Evolutionary conservation across 2,329 filamentous ascomycete genomes (phyloP).

Genomic region (Dendryphion nanum): DNA sequence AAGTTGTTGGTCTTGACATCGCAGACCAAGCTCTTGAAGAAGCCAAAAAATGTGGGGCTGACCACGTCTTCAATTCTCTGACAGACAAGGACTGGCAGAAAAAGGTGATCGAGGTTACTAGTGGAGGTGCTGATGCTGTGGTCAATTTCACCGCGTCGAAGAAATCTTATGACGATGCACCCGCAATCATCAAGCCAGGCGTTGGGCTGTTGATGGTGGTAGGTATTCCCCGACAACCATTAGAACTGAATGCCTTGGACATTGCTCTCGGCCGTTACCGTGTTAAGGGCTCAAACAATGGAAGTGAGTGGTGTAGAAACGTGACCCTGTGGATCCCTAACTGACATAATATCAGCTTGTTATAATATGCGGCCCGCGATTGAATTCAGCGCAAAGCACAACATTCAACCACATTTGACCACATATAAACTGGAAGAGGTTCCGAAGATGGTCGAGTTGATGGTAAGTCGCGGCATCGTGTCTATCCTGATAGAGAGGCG

Average conservation of each 20-base stretch:
- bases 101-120: constrained; percentile 28
- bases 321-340: too few species aligned
- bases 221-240: constrained; percentile 30
- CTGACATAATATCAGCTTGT: constrained; percentile 37
- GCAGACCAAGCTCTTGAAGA: constrained; percentile 28
- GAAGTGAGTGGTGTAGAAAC: constrained; percentile 30
- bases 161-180: constrained; percentile 33
- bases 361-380: constrained; percentile 35
- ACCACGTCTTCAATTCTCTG: constrained; percentile 31
- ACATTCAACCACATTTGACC: constrained; percentile 29
- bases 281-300: constrained; percentile 33
- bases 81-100: constrained; percentile 26
- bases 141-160: constrained; percentile 34
- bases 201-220: constrained; percentile 34
- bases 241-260: constrained; percentile 32
- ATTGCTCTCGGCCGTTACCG: constrained; percentile 27
- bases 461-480: constrained; percentile 14
- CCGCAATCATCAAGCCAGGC: constrained; percentile 28
- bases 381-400: constrained; percentile 34
- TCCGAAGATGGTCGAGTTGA: constrained; percentile 35
- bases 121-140: constrained; percentile 28
- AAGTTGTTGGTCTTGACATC: constrained; percentile 31
- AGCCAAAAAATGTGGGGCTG: constrained; percentile 29
- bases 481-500: background rate
- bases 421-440: constrained; percentile 30